Evolutionary conservation across 768 basidiomycete genomes (phyloP), one percentile per base, ranked within the genome.

Genomic region (Leccinum arenicola): DNA sequence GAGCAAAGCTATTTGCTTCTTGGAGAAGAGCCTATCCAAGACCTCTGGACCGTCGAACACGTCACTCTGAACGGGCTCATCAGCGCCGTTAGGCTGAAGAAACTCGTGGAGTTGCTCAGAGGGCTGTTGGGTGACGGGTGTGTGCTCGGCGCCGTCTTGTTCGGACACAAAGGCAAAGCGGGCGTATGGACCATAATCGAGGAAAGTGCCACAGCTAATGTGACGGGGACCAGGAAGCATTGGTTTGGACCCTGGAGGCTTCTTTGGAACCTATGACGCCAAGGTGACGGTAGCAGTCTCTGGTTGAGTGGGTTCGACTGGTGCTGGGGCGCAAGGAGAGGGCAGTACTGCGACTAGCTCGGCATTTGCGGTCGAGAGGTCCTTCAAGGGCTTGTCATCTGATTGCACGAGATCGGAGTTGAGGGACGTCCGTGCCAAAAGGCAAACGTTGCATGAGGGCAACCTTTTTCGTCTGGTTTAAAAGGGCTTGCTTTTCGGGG

Each of bases 381-480:
- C 75, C 64, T 80, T 84, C 57, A 85, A 61, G 65, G 77, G 71
- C 47, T 72, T 70, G 7, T 74, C 73, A 54, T 78, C 75, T 48
- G 62, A 74, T 52, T 64, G 75, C 35, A 69, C 76, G 56, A 67
- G 69, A 56, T 71, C 78, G 25, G 84, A 79, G 67, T 79, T 82
- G 55, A 87, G 80, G 27, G 91, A 91, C n/a, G 89, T 81, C 87
- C 90, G 88, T 86, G 40, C 86, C 90, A 2, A 78, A 80, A 1
- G 92, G 89, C 8, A 94, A 77, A 60, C 84, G 86, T 66, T 94
- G 91, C 63, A 93, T 80, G 50, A 94, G 82, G 3, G 92, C 91
- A 73, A 87, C 92, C 66, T 79, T 83, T 55, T 80, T 83, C n/a
- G 55, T 49, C 72, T 75, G 54, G 61, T 66, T 50, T 36, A 54